Percentiles rank a stretch among this genome's conserved stretches.
Evolutionary conservation across 1,284 basidiomycete genomes (phyloP).

Genomic region (Pyrrhoderma lamaoense): DNA sequence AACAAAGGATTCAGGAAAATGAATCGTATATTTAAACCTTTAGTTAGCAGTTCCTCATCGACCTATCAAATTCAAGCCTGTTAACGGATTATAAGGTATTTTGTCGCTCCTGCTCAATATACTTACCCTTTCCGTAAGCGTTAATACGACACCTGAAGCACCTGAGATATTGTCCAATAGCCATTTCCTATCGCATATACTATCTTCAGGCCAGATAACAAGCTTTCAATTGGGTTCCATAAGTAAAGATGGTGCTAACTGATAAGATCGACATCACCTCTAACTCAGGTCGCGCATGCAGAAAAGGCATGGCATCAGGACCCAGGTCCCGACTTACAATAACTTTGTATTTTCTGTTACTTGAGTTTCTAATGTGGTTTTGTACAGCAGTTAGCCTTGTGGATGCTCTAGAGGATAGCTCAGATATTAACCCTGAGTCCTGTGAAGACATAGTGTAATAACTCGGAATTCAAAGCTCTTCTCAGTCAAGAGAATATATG

Average conservation of each 20-base stretch:
- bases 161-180: slow-evolving; percentile 67
- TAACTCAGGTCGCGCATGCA: slow-evolving; percentile 43
- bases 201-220: slow-evolving; percentile 66
- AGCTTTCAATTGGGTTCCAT: slow-evolving; percentile 36
- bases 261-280: slow-evolving; percentile 41
- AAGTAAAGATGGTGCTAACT: too few relatives aligned
- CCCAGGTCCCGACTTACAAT: slow-evolving; percentile 67
- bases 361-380: too few relatives aligned
- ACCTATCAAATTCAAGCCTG: slow-evolving; percentile 50
- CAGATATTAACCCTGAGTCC: too few relatives aligned
- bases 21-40: slow-evolving; percentile 37
- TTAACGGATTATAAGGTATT: neutral
- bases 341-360: slow-evolving; percentile 36
- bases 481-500: too few relatives aligned
- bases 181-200: slow-evolving; percentile 65
- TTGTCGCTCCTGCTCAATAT: slow-evolving; percentile 12
- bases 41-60: slow-evolving; percentile 64
- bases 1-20: neutral
- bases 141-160: slow-evolving; percentile 58
- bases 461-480: too few relatives aligned
- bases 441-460: too few relatives aligned
- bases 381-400: too few relatives aligned
- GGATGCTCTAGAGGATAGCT: too few relatives aligned
- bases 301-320: slow-evolving; percentile 59
- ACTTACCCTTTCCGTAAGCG: slow-evolving; percentile 67